phyloP scores from a whole-genome alignment of 2,329 filamentous ascomycete genomes.

The Rhytidhysteron rufulum region DNA sequence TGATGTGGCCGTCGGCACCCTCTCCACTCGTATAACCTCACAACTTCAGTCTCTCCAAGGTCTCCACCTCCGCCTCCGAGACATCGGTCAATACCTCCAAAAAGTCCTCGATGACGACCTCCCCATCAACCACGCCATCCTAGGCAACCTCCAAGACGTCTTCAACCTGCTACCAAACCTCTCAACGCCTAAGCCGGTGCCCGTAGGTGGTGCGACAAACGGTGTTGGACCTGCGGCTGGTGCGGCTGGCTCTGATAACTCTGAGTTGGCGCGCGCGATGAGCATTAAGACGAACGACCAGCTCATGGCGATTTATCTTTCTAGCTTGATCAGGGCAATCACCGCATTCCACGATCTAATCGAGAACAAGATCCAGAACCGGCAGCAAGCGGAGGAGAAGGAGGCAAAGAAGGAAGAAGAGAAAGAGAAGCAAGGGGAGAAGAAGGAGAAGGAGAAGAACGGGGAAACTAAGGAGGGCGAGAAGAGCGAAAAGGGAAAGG shows the following conservation, averaged over 20 bases:
- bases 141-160: constrained; percentile 97
- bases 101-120: constrained; percentile 92
- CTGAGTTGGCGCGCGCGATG: constrained; percentile 92
- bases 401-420: constrained; percentile 63
- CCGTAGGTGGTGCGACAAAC: constrained; percentile 43
- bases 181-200: constrained; percentile 68
- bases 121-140: constrained; percentile 93
- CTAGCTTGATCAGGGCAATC: constrained; percentile 93
- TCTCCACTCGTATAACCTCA: constrained; percentile 94
- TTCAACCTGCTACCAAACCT: constrained; percentile 98
- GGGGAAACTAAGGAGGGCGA: constrained; percentile 40
- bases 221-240: constrained; percentile 50
- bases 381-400: constrained; percentile 94
- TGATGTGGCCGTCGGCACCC: constrained; percentile 93
- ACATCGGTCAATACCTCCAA: constrained; percentile 92
- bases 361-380: constrained; percentile 99
- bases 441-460: constrained; percentile 53
- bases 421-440: constrained; percentile 63
- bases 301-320: constrained; percentile 96
- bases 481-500: constrained; percentile 32
- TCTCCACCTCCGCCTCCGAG: constrained; percentile 86
- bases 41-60: constrained; percentile 97
- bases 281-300: constrained; percentile 99
- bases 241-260: constrained; percentile 56
- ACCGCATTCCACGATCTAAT: constrained; percentile 99